A percentile compares a stretch with the other conserved stretches of the same genome.
Conservation (phyloP, 345 rosid species). For the Rhizophora apiculata region DNA sequence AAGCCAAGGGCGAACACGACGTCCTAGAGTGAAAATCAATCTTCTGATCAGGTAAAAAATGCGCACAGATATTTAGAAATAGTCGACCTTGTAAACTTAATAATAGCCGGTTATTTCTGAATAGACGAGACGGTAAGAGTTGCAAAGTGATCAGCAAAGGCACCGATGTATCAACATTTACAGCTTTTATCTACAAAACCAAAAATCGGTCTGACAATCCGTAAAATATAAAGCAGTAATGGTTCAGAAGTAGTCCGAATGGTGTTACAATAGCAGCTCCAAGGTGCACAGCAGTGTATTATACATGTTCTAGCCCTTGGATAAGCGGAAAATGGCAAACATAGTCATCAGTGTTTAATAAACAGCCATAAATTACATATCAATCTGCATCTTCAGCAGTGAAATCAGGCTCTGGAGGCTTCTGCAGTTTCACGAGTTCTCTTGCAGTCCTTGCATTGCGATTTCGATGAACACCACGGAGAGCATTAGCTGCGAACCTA, state of each 20-base stretch:
- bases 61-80: no score
- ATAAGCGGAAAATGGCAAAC: background rate
- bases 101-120: no score
- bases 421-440: constrained; percentile 71
- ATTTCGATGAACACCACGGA: constrained; percentile 75
- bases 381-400: constrained; percentile 73
- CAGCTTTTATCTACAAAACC: no score
- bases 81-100: no score
- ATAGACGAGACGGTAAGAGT: no score
- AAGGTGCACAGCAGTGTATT: background rate
- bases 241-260: background rate
- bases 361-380: constrained; percentile 4
- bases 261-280: background rate
- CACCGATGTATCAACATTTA: no score
- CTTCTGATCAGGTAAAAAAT: no score
- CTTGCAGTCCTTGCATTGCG: constrained; percentile 65
- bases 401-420: constrained; percentile 96
- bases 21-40: no score
- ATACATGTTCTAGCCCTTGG: background rate
- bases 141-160: constrained; percentile 37
- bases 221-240: no score
- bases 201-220: no score
- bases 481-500: constrained; percentile 87
- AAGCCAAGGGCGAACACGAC: no score
- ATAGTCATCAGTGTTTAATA: background rate